Evolutionary conservation across 148 eudicot species (phyloP).

Genomic region (Fagopyrum esculentum): DNA sequence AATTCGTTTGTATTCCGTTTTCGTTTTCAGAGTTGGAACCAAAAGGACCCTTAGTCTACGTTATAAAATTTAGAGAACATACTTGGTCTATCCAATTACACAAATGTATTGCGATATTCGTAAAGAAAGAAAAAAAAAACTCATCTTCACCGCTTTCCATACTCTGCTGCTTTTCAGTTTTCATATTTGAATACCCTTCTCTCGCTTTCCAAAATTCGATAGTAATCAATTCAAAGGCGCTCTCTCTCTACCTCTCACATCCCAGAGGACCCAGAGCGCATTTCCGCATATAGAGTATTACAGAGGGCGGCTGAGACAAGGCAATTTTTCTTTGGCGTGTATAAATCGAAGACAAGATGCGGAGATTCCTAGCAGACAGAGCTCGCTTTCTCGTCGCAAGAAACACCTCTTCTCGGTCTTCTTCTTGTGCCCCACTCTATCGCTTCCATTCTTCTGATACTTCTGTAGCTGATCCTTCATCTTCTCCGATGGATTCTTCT

Average conservation of each 20-base stretch:
- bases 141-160: too few relatives aligned
- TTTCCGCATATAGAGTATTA: neutral
- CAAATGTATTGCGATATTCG: too few relatives aligned
- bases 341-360: constrained; percentile 24
- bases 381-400: constrained; percentile 24
- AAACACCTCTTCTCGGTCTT: constrained; percentile 11
- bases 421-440: constrained; percentile 12
- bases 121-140: too few relatives aligned
- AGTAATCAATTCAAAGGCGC: neutral
- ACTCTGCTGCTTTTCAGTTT: too few relatives aligned
- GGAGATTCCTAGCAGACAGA: constrained; percentile 48
- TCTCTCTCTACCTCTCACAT: neutral
- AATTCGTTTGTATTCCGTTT: too few relatives aligned
- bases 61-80: too few relatives aligned
- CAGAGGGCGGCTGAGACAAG: neutral
- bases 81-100: too few relatives aligned
- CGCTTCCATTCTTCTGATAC: constrained; percentile 15
- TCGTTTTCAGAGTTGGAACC: too few relatives aligned
- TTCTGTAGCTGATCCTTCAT: neutral
- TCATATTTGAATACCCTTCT: too few relatives aligned
- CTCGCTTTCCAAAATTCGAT: too few relatives aligned
- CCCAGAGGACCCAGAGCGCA: neutral
- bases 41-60: too few relatives aligned
- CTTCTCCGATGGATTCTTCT: neutral
- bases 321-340: neutral